A percentile compares a stretch with the other conserved stretches of the same genome.
Conservation (phyloP, 495 filamentous ascomycete species). For the Hypomontagnella submonticulosa region DNA sequence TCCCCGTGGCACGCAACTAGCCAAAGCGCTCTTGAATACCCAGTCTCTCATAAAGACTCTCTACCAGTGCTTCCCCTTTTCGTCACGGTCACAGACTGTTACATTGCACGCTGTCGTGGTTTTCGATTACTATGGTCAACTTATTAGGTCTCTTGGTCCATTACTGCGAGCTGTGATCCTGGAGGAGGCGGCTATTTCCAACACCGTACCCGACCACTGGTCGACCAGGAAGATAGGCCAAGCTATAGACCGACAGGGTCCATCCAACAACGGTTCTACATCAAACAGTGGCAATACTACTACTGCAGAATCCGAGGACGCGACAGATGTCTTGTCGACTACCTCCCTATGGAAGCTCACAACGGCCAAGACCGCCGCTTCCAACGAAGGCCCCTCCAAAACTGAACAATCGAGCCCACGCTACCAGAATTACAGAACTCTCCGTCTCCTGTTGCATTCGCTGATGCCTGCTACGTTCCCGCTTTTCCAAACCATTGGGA, state of each 20-base stretch:
- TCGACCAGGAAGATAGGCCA: conserved; percentile 41
- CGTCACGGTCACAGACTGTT: conserved; percentile 53
- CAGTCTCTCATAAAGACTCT: conserved; percentile 79
- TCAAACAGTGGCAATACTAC: conserved; percentile 13
- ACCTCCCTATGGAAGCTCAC: conserved; percentile 40
- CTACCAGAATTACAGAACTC: conserved; percentile 81
- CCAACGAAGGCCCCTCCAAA: conserved; percentile 43
- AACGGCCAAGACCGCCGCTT: conserved; percentile 13
- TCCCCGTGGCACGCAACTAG: conserved; percentile 73
- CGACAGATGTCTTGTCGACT: conserved; percentile 35
- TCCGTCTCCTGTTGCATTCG: conserved; percentile 80
- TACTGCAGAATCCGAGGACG: conserved; percentile 37
- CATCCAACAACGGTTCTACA: conserved; percentile 1
- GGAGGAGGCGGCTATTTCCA: conserved; percentile 79
- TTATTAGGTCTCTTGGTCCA: conserved; percentile 77
- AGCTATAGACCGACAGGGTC: conserved; percentile 25
- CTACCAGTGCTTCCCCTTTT: conserved; percentile 76
- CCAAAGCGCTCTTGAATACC: conserved; percentile 78
- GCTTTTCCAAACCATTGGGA: conserved; percentile 83
- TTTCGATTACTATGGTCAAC: conserved; percentile 76
- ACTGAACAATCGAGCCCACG: conserved; percentile 54
- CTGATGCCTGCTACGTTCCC: conserved; percentile 75
- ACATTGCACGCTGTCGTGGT: conserved; percentile 78
- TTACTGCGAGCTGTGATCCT: conserved; percentile 81
- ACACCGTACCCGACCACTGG: conserved; percentile 58